Conservation (phyloP, 208 protist species). For the Endotrypanum monterogeii region DNA sequence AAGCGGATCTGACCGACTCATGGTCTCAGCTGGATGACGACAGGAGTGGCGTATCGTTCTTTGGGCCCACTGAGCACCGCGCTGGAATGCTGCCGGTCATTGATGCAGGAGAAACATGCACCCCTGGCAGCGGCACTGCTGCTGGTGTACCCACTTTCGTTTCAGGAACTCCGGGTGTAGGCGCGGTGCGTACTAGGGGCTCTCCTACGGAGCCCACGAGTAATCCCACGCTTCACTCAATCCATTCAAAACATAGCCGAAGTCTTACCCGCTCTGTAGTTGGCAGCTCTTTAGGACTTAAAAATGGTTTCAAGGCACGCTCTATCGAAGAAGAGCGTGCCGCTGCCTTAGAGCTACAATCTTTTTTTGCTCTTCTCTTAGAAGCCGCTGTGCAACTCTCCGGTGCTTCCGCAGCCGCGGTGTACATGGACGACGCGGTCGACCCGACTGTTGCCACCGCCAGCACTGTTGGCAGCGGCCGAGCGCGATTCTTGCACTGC, state of each 20-base stretch:
- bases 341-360: slow-evolving; percentile 48
- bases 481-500: slow-evolving; percentile 52
- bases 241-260: background rate
- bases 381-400: slow-evolving; percentile 50
- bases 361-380: slow-evolving; percentile 68
- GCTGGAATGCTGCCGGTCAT: background rate
- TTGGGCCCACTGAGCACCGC: background rate
- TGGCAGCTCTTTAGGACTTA: background rate
- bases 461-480: background rate
- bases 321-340: slow-evolving; percentile 31
- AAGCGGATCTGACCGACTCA: background rate
- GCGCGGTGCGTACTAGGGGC: background rate
- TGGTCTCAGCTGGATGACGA: background rate
- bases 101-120: background rate
- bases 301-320: slow-evolving; percentile 23
- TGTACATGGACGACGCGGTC: slow-evolving; percentile 51
- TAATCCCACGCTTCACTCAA: background rate
- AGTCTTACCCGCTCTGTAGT: background rate
- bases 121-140: background rate
- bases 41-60: background rate
- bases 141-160: too few species aligned
- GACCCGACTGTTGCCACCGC: background rate
- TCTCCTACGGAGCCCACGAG: background rate
- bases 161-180: background rate
- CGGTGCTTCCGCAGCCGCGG: slow-evolving; percentile 51